Base-by-base conservation (phyloP, 2,329 filamentous ascomycete species). In the Boeremia lycopersici region DNA sequence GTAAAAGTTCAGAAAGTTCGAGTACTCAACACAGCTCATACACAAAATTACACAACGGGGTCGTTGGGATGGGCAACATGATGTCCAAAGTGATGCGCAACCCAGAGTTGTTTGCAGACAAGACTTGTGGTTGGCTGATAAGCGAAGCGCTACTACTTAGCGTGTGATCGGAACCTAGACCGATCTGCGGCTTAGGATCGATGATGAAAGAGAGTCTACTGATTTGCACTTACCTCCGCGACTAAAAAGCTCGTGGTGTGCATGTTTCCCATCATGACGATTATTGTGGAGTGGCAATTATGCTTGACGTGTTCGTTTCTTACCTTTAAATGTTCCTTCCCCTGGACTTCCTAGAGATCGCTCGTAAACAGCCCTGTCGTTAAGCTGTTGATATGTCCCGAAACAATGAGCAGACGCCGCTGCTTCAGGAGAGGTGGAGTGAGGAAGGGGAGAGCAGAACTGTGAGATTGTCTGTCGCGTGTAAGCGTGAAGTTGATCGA, bases 341-440 rank as follows among this genome's bases (percentile, higher is more conserved):
- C 29, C n/a, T 39, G 13, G 15, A 8, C 10, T 25, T 17, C 19
- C 19, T 23, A 23, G 19, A 23, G 19, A 3, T 23, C 5, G 19
- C 19, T 5, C 19, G 2, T 23, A 5, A 23, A 23, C 19, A 23
- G 19, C 5, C 19, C 19, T 23, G 19, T 23, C 19, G 19, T 23
- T 23, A 23, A 48, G 41, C 47, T 33, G 29, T 53, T 13, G 53
- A 40, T 12, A 69, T 68, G 66, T 47, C 62, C 56, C 57, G 48
- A 39, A 43, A 72, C 53, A 48, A 72, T 52, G 77, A 80, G 61
- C 72, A 70, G 46, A 67, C 74, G 42, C 77, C 77, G 19, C 61
- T 80, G 35, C 64, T 80, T 17, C 68, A 69, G 23, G 65, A 73
- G 45, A 58, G 65, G 34, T 64, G 55, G 52, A 65, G 63, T 35